These are phyloP conservation scores for Hypocrella siamensis DNA, from an alignment of 2,329 filamentous ascomycete genomes.

Conservation along the genomic window DNA sequence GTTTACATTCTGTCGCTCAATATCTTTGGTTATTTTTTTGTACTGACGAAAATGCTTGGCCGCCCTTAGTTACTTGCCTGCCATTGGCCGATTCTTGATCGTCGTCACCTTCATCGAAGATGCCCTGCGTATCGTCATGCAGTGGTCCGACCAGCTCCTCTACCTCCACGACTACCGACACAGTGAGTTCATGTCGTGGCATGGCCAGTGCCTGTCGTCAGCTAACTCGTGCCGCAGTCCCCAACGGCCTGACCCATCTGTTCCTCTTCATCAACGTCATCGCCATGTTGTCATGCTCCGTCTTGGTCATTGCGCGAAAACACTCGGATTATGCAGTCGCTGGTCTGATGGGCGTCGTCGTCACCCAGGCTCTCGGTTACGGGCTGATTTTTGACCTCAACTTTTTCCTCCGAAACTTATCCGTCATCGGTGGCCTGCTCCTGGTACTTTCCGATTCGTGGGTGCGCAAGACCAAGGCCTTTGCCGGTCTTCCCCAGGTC, in stretches of 20 bases:
- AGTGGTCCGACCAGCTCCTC: slow-evolving; percentile 89
- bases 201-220: not conserved
- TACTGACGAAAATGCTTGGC: slow-evolving; percentile 7
- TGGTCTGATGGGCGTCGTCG: slow-evolving; percentile 78
- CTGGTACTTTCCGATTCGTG: slow-evolving; percentile 98
- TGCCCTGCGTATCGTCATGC: slow-evolving; percentile 86
- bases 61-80: slow-evolving; percentile 65
- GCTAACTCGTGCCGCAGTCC: slow-evolving; percentile 40
- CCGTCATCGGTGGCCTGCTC: slow-evolving; percentile 88
- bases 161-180: slow-evolving; percentile 87
- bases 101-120: slow-evolving; percentile 98
- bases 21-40: no score
- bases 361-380: slow-evolving; percentile 90
- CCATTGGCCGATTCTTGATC: slow-evolving; percentile 91
- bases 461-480: slow-evolving; percentile 94
- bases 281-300: slow-evolving; percentile 70
- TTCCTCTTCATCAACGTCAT: slow-evolving; percentile 87
- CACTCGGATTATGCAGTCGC: slow-evolving; percentile 85
- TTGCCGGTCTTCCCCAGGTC: slow-evolving; percentile 80
- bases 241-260: slow-evolving; percentile 71
- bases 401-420: slow-evolving; percentile 98
- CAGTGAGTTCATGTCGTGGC: slow-evolving; percentile 45
- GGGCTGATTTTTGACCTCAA: slow-evolving; percentile 97
- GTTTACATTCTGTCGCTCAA: no score
- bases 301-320: slow-evolving; percentile 79